A percentile compares a stretch with the other conserved stretches of the same genome.
Evolutionary conservation across 1,284 basidiomycete genomes (phyloP).

Genomic region (Moesziomyces sp.): DNA sequence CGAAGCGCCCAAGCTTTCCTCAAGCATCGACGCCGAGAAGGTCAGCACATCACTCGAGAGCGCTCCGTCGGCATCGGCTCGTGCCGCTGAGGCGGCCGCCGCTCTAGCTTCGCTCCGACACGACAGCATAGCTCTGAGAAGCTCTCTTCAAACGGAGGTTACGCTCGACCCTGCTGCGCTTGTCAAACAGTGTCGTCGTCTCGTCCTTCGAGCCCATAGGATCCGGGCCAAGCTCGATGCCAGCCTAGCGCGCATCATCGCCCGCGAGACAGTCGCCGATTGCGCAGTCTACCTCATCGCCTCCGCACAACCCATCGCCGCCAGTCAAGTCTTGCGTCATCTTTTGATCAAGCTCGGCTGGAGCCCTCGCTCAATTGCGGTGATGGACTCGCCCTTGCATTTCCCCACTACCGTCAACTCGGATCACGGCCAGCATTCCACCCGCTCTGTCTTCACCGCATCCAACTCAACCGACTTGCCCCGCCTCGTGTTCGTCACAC

Average conservation of each 20-base stretch:
- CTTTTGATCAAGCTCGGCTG: slow-evolving; percentile 31
- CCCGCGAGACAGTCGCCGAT: slow-evolving; percentile 19
- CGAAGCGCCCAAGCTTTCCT: neutral
- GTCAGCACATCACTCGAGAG: neutral
- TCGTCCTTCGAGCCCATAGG: slow-evolving; percentile 14
- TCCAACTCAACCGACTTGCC: slow-evolving; percentile 1
- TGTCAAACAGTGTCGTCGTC: slow-evolving; percentile 14
- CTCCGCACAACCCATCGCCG: slow-evolving; percentile 14
- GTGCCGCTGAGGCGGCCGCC: neutral
- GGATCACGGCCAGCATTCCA: neutral
- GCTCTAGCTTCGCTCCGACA: slow-evolving; percentile 13
- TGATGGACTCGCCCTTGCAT: neutral
- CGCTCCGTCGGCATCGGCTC: slow-evolving; percentile 3
- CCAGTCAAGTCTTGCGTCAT: slow-evolving; percentile 22
- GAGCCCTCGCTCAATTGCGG: slow-evolving; percentile 9
- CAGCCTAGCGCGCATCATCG: slow-evolving; percentile 9
- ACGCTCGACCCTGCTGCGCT: neutral
- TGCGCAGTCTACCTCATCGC: slow-evolving; percentile 18
- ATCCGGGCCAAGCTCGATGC: slow-evolving; percentile 10
- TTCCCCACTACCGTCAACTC: neutral
- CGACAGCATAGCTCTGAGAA: slow-evolving; percentile 5
- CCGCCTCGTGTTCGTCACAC: slow-evolving; percentile 12
- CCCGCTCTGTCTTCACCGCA: neutral
- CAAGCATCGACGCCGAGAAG: neutral
- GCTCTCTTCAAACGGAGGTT: slow-evolving; percentile 9